A percentile compares a stretch with the other conserved stretches of the same genome.
Evolutionary conservation across 169 alveolate genomes (phyloP).

Genomic region (Neospora caninum): DNA sequence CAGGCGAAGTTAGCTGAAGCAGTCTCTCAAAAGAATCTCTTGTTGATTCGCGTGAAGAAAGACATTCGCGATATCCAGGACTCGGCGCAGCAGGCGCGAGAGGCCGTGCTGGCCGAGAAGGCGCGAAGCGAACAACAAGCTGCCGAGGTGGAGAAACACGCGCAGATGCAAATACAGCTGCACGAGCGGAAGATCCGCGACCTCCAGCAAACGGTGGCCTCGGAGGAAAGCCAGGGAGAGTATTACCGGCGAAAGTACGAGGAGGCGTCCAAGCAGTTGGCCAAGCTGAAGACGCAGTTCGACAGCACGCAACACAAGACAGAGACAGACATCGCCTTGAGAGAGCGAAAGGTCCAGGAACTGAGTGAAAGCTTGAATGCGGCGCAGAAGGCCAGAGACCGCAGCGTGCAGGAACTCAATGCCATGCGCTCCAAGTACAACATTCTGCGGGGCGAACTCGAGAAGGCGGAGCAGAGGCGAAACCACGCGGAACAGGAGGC

Average conservation of each 20-base stretch:
- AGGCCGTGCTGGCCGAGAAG: constrained; percentile 22
- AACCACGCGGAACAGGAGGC: constrained; percentile 2
- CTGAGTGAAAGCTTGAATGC: neutral
- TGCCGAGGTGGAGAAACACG: constrained; percentile 42
- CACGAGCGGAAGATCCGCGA: constrained; percentile 51
- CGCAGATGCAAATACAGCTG: constrained; percentile 42
- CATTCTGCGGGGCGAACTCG: constrained; percentile 15
- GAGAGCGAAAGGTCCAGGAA: constrained; percentile 15
- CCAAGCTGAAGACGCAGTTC: constrained; percentile 30
- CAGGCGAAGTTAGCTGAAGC: constrained; percentile 60
- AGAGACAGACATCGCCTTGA: constrained; percentile 26
- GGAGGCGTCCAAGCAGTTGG: constrained; percentile 34
- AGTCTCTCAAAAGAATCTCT: constrained; percentile 34
- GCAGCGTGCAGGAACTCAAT: constrained; percentile 5
- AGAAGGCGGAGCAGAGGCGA: constrained; percentile 32
- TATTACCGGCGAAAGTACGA: constrained; percentile 32
- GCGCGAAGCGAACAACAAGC: constrained; percentile 28
- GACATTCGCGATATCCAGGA: constrained; percentile 42
- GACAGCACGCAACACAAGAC: neutral
- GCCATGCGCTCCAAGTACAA: neutral
- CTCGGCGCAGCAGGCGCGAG: constrained; percentile 47
- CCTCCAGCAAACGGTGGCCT: constrained; percentile 61
- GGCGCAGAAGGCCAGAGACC: constrained; percentile 18
- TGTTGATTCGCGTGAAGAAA: constrained; percentile 15
- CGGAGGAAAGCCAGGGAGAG: constrained; percentile 42